Conservation (phyloP, 2,329 filamentous ascomycete species). For the Diaporthe sp. region DNA sequence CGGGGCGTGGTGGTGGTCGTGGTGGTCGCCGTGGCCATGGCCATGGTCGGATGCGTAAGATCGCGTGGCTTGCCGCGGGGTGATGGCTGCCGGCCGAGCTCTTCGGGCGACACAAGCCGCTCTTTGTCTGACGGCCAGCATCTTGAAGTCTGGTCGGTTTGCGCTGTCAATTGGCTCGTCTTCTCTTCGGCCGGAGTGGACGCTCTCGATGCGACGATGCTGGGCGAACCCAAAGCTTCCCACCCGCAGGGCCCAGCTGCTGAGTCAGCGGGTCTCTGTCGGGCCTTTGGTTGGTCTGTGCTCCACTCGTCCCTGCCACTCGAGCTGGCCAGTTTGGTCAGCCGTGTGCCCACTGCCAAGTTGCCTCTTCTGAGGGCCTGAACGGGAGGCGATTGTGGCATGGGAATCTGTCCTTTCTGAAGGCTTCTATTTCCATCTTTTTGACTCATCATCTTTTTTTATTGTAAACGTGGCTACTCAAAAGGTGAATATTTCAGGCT, state of each 20-base stretch:
- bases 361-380: slow-evolving; percentile 9
- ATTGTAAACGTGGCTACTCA: slow-evolving; percentile 29
- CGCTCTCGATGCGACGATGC: slow-evolving; percentile 24
- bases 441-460: slow-evolving; percentile 38
- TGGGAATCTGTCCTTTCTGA: slow-evolving; percentile 43
- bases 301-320: neutral
- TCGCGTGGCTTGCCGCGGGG: slow-evolving; percentile 48
- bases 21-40: slow-evolving; percentile 54
- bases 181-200: neutral
- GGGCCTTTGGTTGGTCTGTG: slow-evolving; percentile 13
- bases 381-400: neutral
- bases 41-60: slow-evolving; percentile 66
- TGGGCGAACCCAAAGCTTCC: slow-evolving; percentile 19
- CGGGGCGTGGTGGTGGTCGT: slow-evolving; percentile 52
- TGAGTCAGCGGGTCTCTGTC: slow-evolving; percentile 15
- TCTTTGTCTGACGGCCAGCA: slow-evolving; percentile 51
- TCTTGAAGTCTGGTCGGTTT: slow-evolving; percentile 38
- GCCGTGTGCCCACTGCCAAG: slow-evolving; percentile 4
- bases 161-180: slow-evolving; percentile 31
- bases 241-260: neutral
- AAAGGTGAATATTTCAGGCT: neutral
- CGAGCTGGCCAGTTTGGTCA: slow-evolving; percentile 19
- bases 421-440: slow-evolving; percentile 39
- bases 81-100: slow-evolving; percentile 42
- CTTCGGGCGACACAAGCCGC: slow-evolving; percentile 50